Base-by-base conservation (phyloP, 345 rosid genomes). In the Boechera stricta region DNA sequence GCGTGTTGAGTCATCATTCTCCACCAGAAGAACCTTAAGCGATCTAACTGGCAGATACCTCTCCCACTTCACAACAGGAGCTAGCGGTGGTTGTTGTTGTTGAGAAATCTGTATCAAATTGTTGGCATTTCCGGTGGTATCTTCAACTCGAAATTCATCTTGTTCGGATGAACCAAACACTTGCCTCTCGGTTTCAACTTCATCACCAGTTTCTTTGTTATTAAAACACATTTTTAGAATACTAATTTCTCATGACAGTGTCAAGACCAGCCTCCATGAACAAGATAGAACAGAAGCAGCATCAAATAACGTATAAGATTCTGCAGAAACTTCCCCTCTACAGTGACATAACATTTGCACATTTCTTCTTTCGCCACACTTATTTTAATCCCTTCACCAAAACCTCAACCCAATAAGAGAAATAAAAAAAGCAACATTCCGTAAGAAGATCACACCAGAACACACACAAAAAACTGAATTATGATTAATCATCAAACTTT, bases 11-110 rank as follows among this genome's bases (percentile, higher is more conserved):
- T 83, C 86, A 83, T 93, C 96, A 69, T 84, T 83, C 82, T 90
- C 98, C 44, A 90, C 97, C 33, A 93, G 84, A 72, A 93, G 91
- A 83, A 93, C 94, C 80, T 86, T 90, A 67, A 93, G 84, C 0
- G 94, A 80, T 80, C 89, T 80, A 53, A 81, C 59, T 5, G 88
- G 90, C 29, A 90, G 94, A 82, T 89, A 93, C 76, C 86, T 93
- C 81, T 93, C 98, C 96, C 96, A 88, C 31, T 78, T 33, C 45
- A 88, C 77, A 39, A 72, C 24, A 28, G 87, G 64, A 73, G 78
- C 84, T 52, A 76, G 65, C 10, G 86, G 73, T 32, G 47, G 81
- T 36, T 77, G 87, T 68, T 63, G 87, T 54, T 80, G 91, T 64
- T 77, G 86, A 11, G 80, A 76, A 41, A 77, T 69, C 76, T 74